Conservation (phyloP, 2,329 filamentous ascomycete species). For the Tolypocladium sp. region DNA sequence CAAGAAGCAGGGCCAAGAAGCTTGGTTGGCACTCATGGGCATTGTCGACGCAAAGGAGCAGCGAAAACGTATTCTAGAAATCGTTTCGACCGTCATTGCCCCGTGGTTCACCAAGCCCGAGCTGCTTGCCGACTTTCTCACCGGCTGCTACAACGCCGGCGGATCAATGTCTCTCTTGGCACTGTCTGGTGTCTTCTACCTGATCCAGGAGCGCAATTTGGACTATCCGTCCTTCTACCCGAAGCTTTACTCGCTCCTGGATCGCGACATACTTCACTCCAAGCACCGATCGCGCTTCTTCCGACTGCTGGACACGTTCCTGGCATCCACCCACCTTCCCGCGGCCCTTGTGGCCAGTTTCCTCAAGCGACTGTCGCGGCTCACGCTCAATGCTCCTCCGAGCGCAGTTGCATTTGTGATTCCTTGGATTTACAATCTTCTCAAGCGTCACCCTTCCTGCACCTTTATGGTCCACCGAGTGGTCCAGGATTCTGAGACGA, state of each 20-base stretch:
- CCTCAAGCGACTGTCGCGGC: constrained; percentile 80
- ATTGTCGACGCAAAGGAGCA: constrained; percentile 60
- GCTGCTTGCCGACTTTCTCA: constrained; percentile 89
- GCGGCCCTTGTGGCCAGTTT: constrained; percentile 89
- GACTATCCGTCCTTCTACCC: constrained; percentile 92
- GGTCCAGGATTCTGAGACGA: constrained; percentile 46
- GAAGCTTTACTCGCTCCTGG: constrained; percentile 88
- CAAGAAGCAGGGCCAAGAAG: constrained; percentile 73
- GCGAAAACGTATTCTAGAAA: constrained; percentile 67
- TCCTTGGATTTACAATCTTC: constrained; percentile 91
- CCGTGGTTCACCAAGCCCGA: constrained; percentile 88
- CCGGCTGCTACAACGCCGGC: constrained; percentile 82
- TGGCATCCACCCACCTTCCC: constrained; percentile 85
- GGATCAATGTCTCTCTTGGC: constrained; percentile 82
- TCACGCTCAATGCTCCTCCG: constrained; percentile 82
- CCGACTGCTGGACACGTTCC: constrained; percentile 81
- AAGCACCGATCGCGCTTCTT: constrained; percentile 93
- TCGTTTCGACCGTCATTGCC: constrained; percentile 69
- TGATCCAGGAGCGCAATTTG: constrained; percentile 87
- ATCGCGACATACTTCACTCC: constrained; percentile 79
- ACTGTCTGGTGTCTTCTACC: constrained; percentile 85
- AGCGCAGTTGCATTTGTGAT: constrained; percentile 81
- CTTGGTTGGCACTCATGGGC: constrained; percentile 73
- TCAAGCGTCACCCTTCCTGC: constrained; percentile 81
- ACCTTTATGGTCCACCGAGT: constrained; percentile 94